A percentile compares a stretch with the other conserved stretches of the same genome.
Evolutionary conservation across 164 flowering plant species (phyloP).

Genomic region (Magnolia kwangsiensis): DNA sequence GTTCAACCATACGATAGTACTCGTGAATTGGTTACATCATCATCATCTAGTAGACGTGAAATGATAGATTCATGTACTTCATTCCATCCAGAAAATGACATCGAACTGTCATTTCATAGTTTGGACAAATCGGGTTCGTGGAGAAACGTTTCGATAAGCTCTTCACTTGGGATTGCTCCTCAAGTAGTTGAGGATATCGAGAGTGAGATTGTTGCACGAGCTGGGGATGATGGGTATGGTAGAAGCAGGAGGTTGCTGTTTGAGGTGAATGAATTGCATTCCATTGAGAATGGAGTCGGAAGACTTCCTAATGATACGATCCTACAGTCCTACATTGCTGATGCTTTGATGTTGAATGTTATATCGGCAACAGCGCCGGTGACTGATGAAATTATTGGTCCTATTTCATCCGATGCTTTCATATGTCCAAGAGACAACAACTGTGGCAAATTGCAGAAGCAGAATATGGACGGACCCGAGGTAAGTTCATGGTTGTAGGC

Average conservation of each 20-base stretch:
- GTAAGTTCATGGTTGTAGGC: not conserved
- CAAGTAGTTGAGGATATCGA: not conserved
- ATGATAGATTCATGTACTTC: not conserved
- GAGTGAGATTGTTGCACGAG: not conserved
- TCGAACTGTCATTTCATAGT: not conserved
- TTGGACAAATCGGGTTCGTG: not conserved
- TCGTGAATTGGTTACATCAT: no score
- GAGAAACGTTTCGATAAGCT: not conserved
- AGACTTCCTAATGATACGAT: not conserved
- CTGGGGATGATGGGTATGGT: not conserved
- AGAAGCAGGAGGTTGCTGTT: not conserved
- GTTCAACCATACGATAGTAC: not conserved
- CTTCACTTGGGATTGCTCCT: not conserved
- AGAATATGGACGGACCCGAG: not conserved
- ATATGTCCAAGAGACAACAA: not conserved
- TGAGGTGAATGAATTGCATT: not conserved
- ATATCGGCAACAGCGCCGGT: not conserved
- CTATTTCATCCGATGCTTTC: not conserved
- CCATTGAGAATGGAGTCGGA: not conserved
- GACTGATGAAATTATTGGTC: not conserved
- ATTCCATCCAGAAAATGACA: not conserved
- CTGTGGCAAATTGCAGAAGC: not conserved
- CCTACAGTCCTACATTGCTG: not conserved
- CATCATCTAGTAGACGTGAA: not conserved
- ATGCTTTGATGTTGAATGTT: not conserved